Evolutionary conservation across 1,284 basidiomycete genomes (phyloP), one percentile per base, ranked within the genome.

Genomic region (Mycena citricolor): DNA sequence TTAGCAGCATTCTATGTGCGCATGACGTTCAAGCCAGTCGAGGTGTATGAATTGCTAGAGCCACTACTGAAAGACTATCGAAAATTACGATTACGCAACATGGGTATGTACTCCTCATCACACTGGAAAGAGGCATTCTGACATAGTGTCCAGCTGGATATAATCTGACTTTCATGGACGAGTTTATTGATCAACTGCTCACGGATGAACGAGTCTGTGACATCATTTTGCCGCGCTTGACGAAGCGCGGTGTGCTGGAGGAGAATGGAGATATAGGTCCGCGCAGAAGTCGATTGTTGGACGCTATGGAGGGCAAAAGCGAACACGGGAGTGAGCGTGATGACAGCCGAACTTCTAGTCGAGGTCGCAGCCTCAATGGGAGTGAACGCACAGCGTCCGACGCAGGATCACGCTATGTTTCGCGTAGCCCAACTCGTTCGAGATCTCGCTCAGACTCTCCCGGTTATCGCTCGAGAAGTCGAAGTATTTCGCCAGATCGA

Each of bases 151-250:
- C 44, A 92, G 90, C 76, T 47, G 90, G 90, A 14, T 97, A 90
- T 61, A 72, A 75, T 0, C 67, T 99, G 32, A 85, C 87, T 13
- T 87, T 83, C 56, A 92, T 99, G 63, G 97, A 99, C 66, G 90
- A 95, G 61, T 98, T 93, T 61, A 76, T 94, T 41, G 86, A 98
- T 65, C 74, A 82, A 38, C 74, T 99, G 5, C 68, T 99, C 19
- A 82, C 76, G 1, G 84, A 97, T 62, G 94, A 98, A 51, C 79
- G 94, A 48, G 94, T 94, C 2, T 99, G 94, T 65, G 95, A 99
- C 66, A 90, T 94, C 56, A 98, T 98, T 56, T 70, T 99, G 36
- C 97, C 97, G 5, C 83, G 97, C 32, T 69, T 99, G 51, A 82
- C 83, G 2, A 92, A 87, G 68, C 79, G 97, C 14, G 79, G 84